Evolutionary conservation across 2,329 filamentous ascomycete genomes (phyloP), one percentile per base, ranked within the genome.

Genomic region (Graphilbum fragrans): DNA sequence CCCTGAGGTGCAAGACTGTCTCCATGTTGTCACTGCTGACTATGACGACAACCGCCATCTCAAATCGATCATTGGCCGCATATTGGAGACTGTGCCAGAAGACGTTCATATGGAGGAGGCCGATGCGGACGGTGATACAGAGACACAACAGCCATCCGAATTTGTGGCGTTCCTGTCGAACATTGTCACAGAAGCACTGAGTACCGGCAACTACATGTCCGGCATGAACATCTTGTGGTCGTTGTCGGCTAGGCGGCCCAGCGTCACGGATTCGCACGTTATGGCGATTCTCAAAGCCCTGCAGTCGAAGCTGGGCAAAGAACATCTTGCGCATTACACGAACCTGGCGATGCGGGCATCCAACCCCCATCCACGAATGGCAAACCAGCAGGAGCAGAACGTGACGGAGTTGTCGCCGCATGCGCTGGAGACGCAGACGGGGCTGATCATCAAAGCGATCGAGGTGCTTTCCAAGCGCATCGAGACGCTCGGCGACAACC

Each of bases 221-320:
- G 87, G 86, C 35, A 82, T 98, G 57, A 95, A 94, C 56, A 82
- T 94, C 20, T 66, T 98, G 16, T 96, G 88, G 88, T 92, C 86
- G 16, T 65, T 99, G 18, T 86, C 86, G 5, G 77, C 85, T 52
- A 81, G 85, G 45, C 88, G 85, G 53, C 85, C 90, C 2, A 77
- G 82, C 14, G 80, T 92, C 48, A 86, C 98, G 47, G 92, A 98
- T 58, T 74, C 85, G 45, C 92, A 98, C 55, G 87, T 96, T 41
- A 68, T 74, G 3, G 77, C 82, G 22, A 69, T 98, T 35, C 94
- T 98, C 82, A 95, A 94, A 60, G 86, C 86, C 0, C 73, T 99
- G 51, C 90, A 94, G 52, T 76, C 77, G 38, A 95, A 95, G 61
- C 74, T 98, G 50, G 88, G 88, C 1, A 82, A 92, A 51, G 92